phyloP scores from a whole-genome alignment of 495 filamentous ascomycete genomes.

The Hamigera avellanea region DNA sequence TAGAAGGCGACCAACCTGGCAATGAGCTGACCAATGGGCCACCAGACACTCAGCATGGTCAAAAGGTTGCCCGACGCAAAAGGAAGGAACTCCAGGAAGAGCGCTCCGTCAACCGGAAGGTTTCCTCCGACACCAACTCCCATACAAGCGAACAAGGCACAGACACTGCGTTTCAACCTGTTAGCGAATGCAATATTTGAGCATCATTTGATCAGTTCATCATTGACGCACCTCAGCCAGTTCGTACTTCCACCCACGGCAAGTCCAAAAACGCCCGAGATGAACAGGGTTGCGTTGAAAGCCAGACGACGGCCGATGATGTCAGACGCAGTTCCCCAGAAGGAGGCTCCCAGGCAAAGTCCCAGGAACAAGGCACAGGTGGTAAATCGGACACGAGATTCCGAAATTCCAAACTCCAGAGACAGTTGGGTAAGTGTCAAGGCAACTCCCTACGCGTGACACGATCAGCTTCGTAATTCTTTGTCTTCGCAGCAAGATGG shows the following conservation, averaged over 20 bases:
- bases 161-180: constrained; percentile 14
- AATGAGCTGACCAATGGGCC: constrained; percentile 48
- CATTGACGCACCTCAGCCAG: constrained; percentile 35
- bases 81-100: constrained; percentile 51
- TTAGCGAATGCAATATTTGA: background rate
- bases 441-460: constrained; percentile 48
- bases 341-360: constrained; percentile 45
- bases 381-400: constrained; percentile 39
- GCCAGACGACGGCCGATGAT: constrained; percentile 46
- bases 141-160: constrained; percentile 36
- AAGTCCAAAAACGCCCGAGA: constrained; percentile 44
- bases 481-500: background rate
- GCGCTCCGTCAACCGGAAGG: constrained; percentile 42
- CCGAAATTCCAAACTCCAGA: constrained; percentile 40
- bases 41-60: constrained; percentile 48
- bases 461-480: constrained; percentile 1
- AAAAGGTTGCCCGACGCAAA: constrained; percentile 39
- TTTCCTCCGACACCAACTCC: constrained; percentile 52
- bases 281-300: constrained; percentile 46
- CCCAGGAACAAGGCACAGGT: constrained; percentile 45
- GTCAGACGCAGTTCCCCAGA: constrained; percentile 50
- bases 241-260: constrained; percentile 38
- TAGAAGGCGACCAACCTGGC: constrained; percentile 18
- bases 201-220: background rate
- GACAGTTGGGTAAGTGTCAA: constrained; percentile 40